Percentiles rank a stretch among this genome's conserved stretches.
These are phyloP conservation scores for Camelina sativa DNA, from an alignment of 345 rosid species.

Conservation along the genomic window DNA sequence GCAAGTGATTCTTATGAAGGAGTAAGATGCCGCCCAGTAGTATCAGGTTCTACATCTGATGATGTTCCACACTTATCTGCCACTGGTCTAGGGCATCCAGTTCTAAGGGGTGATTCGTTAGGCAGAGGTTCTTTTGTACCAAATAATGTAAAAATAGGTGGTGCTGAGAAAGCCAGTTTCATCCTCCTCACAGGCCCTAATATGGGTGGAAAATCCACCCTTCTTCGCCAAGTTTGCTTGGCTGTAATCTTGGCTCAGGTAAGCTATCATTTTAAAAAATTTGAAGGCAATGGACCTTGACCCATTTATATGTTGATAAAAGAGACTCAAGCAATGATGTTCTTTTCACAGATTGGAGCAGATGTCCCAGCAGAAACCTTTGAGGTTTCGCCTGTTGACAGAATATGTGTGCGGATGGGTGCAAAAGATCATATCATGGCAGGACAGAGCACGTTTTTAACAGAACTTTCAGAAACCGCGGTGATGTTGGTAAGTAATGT, in stretches of 20 bases:
- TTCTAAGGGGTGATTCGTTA: constrained; percentile 84
- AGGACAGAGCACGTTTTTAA: constrained; percentile 92
- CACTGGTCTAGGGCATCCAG: constrained; percentile 85
- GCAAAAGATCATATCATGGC: constrained; percentile 96
- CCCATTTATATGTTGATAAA: background rate
- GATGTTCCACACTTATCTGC: constrained; percentile 69
- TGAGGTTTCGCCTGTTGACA: constrained; percentile 81
- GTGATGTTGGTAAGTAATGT: constrained; percentile 71
- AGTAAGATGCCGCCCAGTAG: constrained; percentile 71
- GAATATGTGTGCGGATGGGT: constrained; percentile 95
- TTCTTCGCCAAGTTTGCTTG: constrained; percentile 98
- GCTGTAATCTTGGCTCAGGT: constrained; percentile 95
- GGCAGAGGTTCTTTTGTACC: constrained; percentile 92
- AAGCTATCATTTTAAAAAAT: constrained; percentile 18
- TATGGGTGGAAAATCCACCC: constrained; percentile 99
- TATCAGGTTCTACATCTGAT: constrained; percentile 52
- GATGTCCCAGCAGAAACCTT: constrained; percentile 93
- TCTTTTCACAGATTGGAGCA: constrained; percentile 74
- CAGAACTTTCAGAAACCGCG: constrained; percentile 99
- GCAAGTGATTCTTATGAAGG: constrained; percentile 92
- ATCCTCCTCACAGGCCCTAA: constrained; percentile 98
- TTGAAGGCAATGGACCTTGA: constrained; percentile 20
- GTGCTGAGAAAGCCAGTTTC: constrained; percentile 70
- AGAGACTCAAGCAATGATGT: constrained; percentile 11
- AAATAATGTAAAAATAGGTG: constrained; percentile 76